Percentiles rank a stretch among this genome's conserved stretches.
Evolutionary conservation across 352 stramenopile species (phyloP).

Genomic region (Peronospora tabacina): DNA sequence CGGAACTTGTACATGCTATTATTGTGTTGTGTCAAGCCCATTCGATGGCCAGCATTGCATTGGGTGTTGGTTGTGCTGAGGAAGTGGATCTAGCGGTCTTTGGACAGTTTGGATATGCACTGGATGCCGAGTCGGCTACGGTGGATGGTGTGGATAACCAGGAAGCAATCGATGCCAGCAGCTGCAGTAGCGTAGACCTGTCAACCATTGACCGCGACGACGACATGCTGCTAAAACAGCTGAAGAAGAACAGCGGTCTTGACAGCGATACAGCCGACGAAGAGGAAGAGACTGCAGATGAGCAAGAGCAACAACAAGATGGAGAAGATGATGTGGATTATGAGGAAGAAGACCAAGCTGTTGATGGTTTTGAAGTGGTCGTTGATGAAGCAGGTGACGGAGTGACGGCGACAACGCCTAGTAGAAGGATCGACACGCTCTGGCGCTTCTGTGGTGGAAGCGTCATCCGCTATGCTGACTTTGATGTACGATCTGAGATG

Average conservation of each 20-base stretch:
- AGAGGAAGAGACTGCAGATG: slow-evolving; percentile 33
- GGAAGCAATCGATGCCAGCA: slow-evolving; percentile 32
- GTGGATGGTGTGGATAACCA: slow-evolving; percentile 20
- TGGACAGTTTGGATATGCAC: slow-evolving; percentile 44
- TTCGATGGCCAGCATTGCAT: slow-evolving; percentile 73
- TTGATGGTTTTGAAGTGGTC: slow-evolving; percentile 44
- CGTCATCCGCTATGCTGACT: slow-evolving; percentile 75
- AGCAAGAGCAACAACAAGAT: slow-evolving; percentile 24
- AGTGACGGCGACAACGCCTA: slow-evolving; percentile 26
- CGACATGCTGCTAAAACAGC: slow-evolving; percentile 50
- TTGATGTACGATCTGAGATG: slow-evolving; percentile 73
- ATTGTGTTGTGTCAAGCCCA: slow-evolving; percentile 80
- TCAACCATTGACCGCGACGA: slow-evolving; percentile 72
- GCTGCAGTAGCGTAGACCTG: slow-evolving; percentile 56
- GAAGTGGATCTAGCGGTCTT: slow-evolving; percentile 71
- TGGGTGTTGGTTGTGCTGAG: slow-evolving; percentile 65
- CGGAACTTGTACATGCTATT: slow-evolving; percentile 81
- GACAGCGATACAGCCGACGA: slow-evolving; percentile 60
- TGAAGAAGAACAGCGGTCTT: slow-evolving; percentile 48
- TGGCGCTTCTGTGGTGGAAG: slow-evolving; percentile 79
- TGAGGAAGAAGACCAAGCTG: slow-evolving; percentile 24
- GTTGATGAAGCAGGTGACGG: slow-evolving; percentile 46
- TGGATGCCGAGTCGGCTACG: slow-evolving; percentile 24
- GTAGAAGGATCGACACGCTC: slow-evolving; percentile 52
- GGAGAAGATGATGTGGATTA: slow-evolving; percentile 25